Percentiles rank a stretch among this genome's conserved stretches.
Conservation (phyloP, 306 rosid species). For the apple (Malus domestica) region DNA sequence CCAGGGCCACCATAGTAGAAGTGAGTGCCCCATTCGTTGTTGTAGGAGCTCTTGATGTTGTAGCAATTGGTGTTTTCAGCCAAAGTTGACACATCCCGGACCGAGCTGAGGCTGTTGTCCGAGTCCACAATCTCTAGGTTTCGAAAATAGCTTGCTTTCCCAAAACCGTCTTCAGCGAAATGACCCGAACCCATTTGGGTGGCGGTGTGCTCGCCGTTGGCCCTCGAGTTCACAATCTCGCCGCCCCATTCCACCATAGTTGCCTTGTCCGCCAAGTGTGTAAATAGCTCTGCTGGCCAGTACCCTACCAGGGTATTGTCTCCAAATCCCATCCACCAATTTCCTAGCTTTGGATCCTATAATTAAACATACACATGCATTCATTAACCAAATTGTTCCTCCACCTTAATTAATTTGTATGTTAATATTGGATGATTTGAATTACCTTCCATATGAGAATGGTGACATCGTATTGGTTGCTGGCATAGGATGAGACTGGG, state of each 20-base stretch:
- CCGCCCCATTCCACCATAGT: slow-evolving; percentile 99
- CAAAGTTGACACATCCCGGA: slow-evolving; percentile 44
- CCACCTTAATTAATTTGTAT: background rate
- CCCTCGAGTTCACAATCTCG: slow-evolving; percentile 72
- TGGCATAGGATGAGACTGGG: slow-evolving; percentile 55
- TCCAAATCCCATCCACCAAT: slow-evolving; percentile 98
- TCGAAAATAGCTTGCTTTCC: slow-evolving; percentile 84
- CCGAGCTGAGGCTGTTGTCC: slow-evolving; percentile 66
- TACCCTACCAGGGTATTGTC: slow-evolving; percentile 70
- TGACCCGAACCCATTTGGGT: slow-evolving; percentile 93
- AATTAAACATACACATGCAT: background rate
- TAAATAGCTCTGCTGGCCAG: slow-evolving; percentile 88
- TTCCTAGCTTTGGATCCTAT: slow-evolving; percentile 81
- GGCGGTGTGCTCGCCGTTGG: slow-evolving; percentile 65
- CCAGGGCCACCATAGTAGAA: slow-evolving; percentile 97
- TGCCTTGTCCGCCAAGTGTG: slow-evolving; percentile 71
- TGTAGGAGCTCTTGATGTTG: slow-evolving; percentile 56
- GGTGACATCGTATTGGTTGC: slow-evolving; percentile 66
- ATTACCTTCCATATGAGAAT: slow-evolving; percentile 91
- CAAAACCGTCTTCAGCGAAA: slow-evolving; percentile 75
- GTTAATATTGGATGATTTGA: no score
- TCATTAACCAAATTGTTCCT: background rate
- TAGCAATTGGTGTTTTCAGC: slow-evolving; percentile 83
- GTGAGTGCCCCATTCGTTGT: slow-evolving; percentile 72
- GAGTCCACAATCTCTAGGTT: slow-evolving; percentile 83